Base-by-base conservation (phyloP, 148 eudicot species). In the Rhododendron mucronatum region DNA sequence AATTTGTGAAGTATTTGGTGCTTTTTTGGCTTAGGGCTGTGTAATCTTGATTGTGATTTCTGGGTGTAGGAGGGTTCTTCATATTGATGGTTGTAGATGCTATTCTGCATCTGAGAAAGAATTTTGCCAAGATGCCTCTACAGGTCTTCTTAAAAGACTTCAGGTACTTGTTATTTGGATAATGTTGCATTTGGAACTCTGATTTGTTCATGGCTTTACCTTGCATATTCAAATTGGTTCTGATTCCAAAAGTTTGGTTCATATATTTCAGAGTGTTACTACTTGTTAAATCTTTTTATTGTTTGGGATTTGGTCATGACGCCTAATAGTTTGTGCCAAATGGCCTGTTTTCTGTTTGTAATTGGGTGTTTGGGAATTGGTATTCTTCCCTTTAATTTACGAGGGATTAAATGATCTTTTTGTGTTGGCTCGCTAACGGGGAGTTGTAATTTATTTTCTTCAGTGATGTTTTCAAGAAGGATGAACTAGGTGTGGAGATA, bases 401-500 rank as follows among this genome's bases (percentile, higher is more conserved):
- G 65, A n/a, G 30, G 71, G 13, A 65, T 26, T 20, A 6, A 65
- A 65, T 65, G 30, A 65, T 65, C 71, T 65, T 65, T 65, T 23
- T 9, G 26, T 65, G 12, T 65, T 65, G 71, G 28, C 71, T 65
- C 14, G 28, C 5, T 80, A 14, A 48, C 41, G 21, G 21, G 9
- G 11, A 26, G 84, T 21, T 61, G 26, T 57, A n/a, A 18, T 59
- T 16, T 16, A 4, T 59, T 28, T 71, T 73, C 80, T 80, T 30
- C 26, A 86, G 87, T 45, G 18, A 48, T 79, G 90, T 90, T 45
- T 89, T 93, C 81, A 93, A 86, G 83, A 89, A 78, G 87, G 93
- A 93, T 87, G 93, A 87, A 30, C 90, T 93, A 33, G 92, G 92
- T 10, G 20, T 35, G 80, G 95, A 93, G 78, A 92, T 93, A 78